A percentile compares a stretch with the other conserved stretches of the same genome.
phyloP scores from a whole-genome alignment of 208 protist species.

The Kentomonas sorsogonicus region DNA sequence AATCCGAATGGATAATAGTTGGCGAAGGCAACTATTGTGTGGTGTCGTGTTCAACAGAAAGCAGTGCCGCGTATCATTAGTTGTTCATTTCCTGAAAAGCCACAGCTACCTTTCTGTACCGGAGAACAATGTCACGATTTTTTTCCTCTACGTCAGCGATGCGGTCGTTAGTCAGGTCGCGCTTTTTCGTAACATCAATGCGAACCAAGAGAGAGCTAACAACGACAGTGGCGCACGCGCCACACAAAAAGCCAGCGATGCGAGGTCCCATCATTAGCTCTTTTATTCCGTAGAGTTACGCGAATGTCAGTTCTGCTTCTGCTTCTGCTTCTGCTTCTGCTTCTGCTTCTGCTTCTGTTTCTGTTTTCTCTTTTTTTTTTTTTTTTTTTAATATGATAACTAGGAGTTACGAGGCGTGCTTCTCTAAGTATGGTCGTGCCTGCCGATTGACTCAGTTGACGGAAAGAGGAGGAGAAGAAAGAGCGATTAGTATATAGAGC shows the following conservation, averaged over 20 bases:
- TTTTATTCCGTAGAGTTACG: no score
- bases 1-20: neutral
- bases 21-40: neutral
- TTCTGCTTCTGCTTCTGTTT: no score
- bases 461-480: neutral
- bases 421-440: neutral
- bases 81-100: conserved; percentile 6
- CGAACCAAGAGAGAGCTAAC: conserved; percentile 22
- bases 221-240: conserved; percentile 16
- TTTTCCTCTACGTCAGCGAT: conserved; percentile 22
- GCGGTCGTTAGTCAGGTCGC: conserved; percentile 28
- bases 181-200: conserved; percentile 31
- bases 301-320: no score
- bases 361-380: neutral
- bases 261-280: conserved; percentile 34
- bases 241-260: conserved; percentile 37
- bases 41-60: neutral
- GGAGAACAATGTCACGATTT: conserved; percentile 16
- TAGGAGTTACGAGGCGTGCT: neutral
- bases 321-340: no score
- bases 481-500: neutral
- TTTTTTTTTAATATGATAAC: neutral
- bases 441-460: neutral
- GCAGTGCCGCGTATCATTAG: neutral
- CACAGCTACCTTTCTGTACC: conserved; percentile 23